Conservation (phyloP, 768 basidiomycete genomes). For the Lepiota venenata region DNA sequence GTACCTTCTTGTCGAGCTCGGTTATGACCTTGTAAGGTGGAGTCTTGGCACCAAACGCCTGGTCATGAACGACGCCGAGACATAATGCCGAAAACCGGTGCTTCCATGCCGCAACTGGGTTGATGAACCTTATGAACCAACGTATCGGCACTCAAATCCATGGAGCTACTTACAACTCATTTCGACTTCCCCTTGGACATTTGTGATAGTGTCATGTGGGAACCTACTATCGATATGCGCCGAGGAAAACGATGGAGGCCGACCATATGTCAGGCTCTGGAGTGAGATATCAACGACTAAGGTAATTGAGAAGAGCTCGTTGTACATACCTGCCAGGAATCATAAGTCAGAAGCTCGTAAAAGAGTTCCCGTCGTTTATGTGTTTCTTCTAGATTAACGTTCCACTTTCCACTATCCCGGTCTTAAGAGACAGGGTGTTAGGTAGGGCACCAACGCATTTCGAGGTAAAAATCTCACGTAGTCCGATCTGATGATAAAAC, state of each 20-base stretch:
- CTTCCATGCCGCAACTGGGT: slow-evolving; percentile 63
- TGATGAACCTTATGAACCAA: background rate
- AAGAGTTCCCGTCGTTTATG: slow-evolving; percentile 56
- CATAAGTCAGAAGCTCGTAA: slow-evolving; percentile 66
- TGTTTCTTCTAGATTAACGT: slow-evolving; percentile 52
- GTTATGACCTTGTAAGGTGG: slow-evolving; percentile 60
- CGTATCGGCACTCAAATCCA: background rate
- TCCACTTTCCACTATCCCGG: slow-evolving; percentile 67
- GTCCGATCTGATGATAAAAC: slow-evolving; percentile 45
- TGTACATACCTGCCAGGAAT: slow-evolving; percentile 61
- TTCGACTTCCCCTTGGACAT: slow-evolving; percentile 48
- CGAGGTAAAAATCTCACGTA: slow-evolving; percentile 47
- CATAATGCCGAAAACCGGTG: slow-evolving; percentile 63
- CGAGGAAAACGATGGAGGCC: slow-evolving; percentile 62
- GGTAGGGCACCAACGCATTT: background rate
- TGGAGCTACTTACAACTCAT: slow-evolving; percentile 51
- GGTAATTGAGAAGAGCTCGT: slow-evolving; percentile 1
- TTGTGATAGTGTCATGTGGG: slow-evolving; percentile 42
- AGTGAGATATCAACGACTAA: slow-evolving; percentile 4
- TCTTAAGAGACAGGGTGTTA: slow-evolving; percentile 35
- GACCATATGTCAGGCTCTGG: slow-evolving; percentile 69
- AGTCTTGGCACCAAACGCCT: slow-evolving; percentile 61
- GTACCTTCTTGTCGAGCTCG: slow-evolving; percentile 65
- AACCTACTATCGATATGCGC: slow-evolving; percentile 55
- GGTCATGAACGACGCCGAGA: slow-evolving; percentile 60